A percentile compares a stretch with the other conserved stretches of the same genome.
These are phyloP conservation scores for Paspalum vaginatum DNA, from an alignment of 176 grass and related monocot genomes.

Conservation along the genomic window DNA sequence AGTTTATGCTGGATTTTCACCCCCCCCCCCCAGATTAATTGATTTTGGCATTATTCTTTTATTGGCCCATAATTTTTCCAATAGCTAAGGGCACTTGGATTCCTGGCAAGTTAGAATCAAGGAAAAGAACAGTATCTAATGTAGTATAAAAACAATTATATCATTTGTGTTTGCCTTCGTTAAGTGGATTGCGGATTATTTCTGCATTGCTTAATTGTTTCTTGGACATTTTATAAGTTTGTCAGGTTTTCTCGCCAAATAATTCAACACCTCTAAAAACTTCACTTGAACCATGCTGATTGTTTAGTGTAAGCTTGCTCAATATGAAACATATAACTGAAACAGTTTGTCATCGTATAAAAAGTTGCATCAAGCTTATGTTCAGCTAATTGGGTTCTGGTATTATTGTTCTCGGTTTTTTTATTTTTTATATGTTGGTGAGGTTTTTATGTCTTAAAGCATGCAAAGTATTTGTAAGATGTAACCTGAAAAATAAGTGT, in stretches of 20 bases:
- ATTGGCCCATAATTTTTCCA: neutral
- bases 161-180: neutral
- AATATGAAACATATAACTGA: neutral
- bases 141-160: neutral
- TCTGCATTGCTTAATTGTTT: neutral
- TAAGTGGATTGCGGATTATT: neutral
- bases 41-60: neutral
- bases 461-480: neutral
- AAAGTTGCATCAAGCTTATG: neutral
- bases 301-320: neutral
- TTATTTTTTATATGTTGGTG: neutral
- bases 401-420: neutral
- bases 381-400: neutral
- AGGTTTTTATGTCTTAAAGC: neutral
- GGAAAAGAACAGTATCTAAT: neutral
- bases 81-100: neutral
- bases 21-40: neutral
- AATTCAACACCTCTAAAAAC: neutral
- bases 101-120: neutral
- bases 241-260: neutral
- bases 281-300: neutral
- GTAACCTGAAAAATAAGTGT: neutral
- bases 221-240: neutral
- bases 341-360: neutral
- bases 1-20: neutral